These are phyloP conservation scores for Populus simonii DNA, from an alignment of 345 rosid species.

Conservation along the genomic window DNA sequence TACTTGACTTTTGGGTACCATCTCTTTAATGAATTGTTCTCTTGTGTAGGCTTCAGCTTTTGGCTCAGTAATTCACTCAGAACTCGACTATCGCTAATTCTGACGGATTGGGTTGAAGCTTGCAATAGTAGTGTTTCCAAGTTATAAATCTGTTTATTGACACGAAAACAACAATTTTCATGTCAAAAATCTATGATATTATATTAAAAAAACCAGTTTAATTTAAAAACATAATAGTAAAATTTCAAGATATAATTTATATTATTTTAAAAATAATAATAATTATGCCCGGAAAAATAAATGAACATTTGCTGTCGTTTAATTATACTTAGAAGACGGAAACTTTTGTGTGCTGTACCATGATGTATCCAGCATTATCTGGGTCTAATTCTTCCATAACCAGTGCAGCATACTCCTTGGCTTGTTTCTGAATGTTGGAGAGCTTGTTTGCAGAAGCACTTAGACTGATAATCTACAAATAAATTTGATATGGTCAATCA, in stretches of 20 bases:
- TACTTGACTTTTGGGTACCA: conserved; percentile 47
- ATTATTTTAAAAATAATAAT: no score
- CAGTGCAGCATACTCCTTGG: conserved; percentile 73
- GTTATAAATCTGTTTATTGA: conserved; percentile 48
- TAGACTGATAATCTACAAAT: conserved; percentile 60
- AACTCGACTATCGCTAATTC: conserved; percentile 57
- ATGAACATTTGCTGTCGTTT: not conserved
- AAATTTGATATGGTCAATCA: not conserved
- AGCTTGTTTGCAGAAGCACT: conserved; percentile 95
- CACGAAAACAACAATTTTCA: not conserved
- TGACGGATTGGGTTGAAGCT: conserved; percentile 76
- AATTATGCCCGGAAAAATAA: not conserved
- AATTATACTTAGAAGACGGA: not conserved
- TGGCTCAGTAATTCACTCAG: conserved; percentile 80
- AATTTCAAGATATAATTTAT: no score
- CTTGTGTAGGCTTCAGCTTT: conserved; percentile 70
- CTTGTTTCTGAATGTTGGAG: conserved; percentile 75
- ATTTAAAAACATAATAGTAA: no score
- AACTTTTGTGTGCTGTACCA: conserved; percentile 35
- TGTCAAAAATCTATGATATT: no score
- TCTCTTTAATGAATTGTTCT: conserved; percentile 46
- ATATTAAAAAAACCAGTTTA: no score
- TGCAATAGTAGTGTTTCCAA: conserved; percentile 68
- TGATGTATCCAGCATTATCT: conserved; percentile 72
- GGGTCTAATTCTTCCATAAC: conserved; percentile 92